Percentiles rank a stretch among this genome's conserved stretches.
phyloP scores from a whole-genome alignment of 805 yeast genomes.

The Candida chauliodis region DNA sequence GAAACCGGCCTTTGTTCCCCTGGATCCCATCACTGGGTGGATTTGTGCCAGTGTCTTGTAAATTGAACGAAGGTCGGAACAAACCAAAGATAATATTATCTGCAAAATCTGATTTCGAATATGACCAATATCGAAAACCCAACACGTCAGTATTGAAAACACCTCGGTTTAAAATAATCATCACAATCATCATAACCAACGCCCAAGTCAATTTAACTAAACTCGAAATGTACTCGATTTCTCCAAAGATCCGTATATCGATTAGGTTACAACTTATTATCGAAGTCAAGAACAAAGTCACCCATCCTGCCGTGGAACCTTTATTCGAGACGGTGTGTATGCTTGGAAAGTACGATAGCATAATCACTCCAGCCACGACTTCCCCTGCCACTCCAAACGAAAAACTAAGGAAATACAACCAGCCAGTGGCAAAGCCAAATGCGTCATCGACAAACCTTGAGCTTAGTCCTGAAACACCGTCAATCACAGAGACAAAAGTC shows the following conservation, averaged over 20 bases:
- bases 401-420: slow-evolving; percentile 72
- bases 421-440: slow-evolving; percentile 70
- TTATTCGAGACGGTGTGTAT: slow-evolving; percentile 46
- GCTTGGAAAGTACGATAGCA: slow-evolving; percentile 64
- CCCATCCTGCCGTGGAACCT: slow-evolving; percentile 55
- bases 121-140: slow-evolving; percentile 72
- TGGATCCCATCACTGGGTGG: slow-evolving; percentile 55
- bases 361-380: slow-evolving; percentile 73
- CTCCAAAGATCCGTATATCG: slow-evolving; percentile 73
- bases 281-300: slow-evolving; percentile 52
- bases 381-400: slow-evolving; percentile 75
- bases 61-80: slow-evolving; percentile 69
- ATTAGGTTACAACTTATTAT: slow-evolving; percentile 53
- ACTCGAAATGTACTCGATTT: slow-evolving; percentile 63
- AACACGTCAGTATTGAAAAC: slow-evolving; percentile 33
- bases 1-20: slow-evolving; percentile 57
- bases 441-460: slow-evolving; percentile 76
- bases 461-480: slow-evolving; percentile 72
- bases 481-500: slow-evolving; percentile 72
- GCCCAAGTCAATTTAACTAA: slow-evolving; percentile 53
- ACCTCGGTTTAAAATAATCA: slow-evolving; percentile 65
- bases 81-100: slow-evolving; percentile 59
- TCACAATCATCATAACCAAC: slow-evolving; percentile 52
- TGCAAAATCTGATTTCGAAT: slow-evolving; percentile 45
- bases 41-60: slow-evolving; percentile 52